Evolutionary conservation across 2,329 filamentous ascomycete species (phyloP).

Genomic region (Monilinia fructicola): DNA sequence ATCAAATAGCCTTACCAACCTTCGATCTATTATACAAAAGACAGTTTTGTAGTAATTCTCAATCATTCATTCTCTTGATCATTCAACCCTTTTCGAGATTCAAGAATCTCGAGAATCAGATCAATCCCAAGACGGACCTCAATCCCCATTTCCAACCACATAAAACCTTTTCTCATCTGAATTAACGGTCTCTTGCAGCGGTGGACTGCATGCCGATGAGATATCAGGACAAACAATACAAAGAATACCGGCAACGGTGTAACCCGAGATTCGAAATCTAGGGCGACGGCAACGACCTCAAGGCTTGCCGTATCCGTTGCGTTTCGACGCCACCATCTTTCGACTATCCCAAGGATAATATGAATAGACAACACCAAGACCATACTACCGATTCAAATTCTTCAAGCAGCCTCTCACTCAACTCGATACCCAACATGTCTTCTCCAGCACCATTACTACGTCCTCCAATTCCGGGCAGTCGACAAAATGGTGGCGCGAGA

Average conservation of each 20-base stretch:
- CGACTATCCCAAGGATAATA: conserved; percentile 7
- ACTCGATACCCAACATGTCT: conserved; percentile 39
- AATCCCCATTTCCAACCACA: conserved; percentile 18
- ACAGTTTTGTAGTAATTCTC: no score
- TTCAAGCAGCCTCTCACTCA: conserved; percentile 27
- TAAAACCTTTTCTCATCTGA: conserved; percentile 19
- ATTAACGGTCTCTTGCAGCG: conserved; percentile 31
- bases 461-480: conserved; percentile 41
- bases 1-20: not conserved
- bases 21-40: no score
- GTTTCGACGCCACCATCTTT: conserved; percentile 28
- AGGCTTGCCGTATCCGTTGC: conserved; percentile 24
- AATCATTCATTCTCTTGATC: not conserved
- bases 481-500: conserved; percentile 36
- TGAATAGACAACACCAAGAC: conserved; percentile 21
- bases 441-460: conserved; percentile 41
- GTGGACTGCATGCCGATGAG: conserved; percentile 33
- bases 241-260: conserved; percentile 32
- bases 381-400: conserved; percentile 33
- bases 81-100: not conserved
- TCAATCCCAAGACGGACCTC: conserved; percentile 9
- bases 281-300: conserved; percentile 12
- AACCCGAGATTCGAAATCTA: conserved; percentile 27
- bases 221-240: conserved; percentile 31
- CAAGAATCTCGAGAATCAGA: conserved; percentile 11